Conservation (phyloP, 345 rosid genomes). For the Combretum micranthum region DNA sequence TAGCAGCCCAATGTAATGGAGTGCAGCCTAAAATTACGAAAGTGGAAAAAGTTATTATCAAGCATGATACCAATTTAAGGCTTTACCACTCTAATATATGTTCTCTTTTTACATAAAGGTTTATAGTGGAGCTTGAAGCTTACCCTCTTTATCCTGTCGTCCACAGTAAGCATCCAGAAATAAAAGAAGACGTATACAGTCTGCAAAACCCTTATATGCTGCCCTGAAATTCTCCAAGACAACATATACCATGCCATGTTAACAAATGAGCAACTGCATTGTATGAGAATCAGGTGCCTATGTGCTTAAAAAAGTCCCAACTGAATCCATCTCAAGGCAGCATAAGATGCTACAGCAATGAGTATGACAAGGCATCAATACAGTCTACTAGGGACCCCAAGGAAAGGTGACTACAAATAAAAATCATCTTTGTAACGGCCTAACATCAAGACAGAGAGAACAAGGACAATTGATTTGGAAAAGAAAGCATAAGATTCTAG, state of each 20-base stretch:
- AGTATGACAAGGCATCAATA: too few species aligned
- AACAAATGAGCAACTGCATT: not conserved
- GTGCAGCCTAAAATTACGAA: conserved; percentile 66
- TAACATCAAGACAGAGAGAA: too few species aligned
- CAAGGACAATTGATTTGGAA: too few species aligned
- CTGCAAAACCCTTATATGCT: conserved; percentile 97
- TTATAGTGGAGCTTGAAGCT: not conserved
- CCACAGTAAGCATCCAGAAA: conserved; percentile 90
- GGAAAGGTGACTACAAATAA: too few species aligned
- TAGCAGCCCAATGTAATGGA: conserved; percentile 98
- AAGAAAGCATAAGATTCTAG: too few species aligned
- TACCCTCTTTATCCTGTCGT: conserved; percentile 98
- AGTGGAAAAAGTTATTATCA: too few species aligned
- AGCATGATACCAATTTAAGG: too few species aligned
- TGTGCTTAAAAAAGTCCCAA: not conserved
- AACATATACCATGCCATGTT: not conserved
- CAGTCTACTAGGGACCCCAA: too few species aligned
- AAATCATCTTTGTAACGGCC: too few species aligned
- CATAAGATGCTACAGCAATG: too few species aligned
- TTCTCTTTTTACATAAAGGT: too few species aligned
- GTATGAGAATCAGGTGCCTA: not conserved
- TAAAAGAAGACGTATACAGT: conserved; percentile 85
- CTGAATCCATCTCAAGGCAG: not conserved
- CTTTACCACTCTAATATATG: too few species aligned
- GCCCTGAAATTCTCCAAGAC: conserved; percentile 72